A percentile compares a stretch with the other conserved stretches of the same genome.
phyloP scores from a whole-genome alignment of 352 stramenopile species.

The Globisporangium splendens region DNA sequence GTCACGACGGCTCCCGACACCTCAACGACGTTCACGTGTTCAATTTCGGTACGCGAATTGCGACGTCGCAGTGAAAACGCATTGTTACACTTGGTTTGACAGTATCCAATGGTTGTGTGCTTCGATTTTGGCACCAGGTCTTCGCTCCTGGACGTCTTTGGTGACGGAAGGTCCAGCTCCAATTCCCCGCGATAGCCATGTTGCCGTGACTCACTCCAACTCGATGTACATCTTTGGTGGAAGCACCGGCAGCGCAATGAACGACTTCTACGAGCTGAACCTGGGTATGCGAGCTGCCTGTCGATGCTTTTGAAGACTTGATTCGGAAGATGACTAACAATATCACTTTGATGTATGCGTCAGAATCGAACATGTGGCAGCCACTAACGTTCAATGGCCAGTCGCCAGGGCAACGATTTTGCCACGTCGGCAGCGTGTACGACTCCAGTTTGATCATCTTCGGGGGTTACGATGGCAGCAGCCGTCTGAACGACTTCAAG shows the following conservation, averaged over 20 bases:
- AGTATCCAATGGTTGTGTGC: not conserved
- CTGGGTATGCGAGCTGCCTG: slow-evolving; percentile 30
- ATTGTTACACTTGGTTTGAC: slow-evolving; percentile 1
- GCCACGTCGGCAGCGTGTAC: slow-evolving; percentile 93
- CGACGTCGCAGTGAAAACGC: not conserved
- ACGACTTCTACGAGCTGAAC: slow-evolving; percentile 96
- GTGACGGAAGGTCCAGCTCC: slow-evolving; percentile 87
- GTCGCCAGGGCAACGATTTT: slow-evolving; percentile 93
- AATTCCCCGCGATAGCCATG: slow-evolving; percentile 95
- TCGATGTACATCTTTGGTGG: slow-evolving; percentile 96
- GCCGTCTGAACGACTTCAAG: slow-evolving; percentile 95
- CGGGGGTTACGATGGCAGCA: slow-evolving; percentile 95
- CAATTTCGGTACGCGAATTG: slow-evolving; percentile 81
- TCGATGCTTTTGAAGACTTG: not conserved
- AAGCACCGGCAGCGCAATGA: slow-evolving; percentile 95
- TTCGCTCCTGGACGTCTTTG: slow-evolving; percentile 88
- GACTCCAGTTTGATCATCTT: slow-evolving; percentile 94
- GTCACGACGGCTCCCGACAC: slow-evolving; percentile 97
- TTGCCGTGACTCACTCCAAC: slow-evolving; percentile 91
- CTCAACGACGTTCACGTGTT: slow-evolving; percentile 97
- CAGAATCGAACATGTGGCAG: slow-evolving; percentile 70
- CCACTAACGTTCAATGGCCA: slow-evolving; percentile 74
- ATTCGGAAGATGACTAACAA: not conserved
- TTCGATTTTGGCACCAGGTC: slow-evolving; percentile 27
- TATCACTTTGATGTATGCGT: not conserved